Evolutionary conservation across 2,329 filamentous ascomycete genomes (phyloP).

Genomic region (Botrytis aclada): DNA sequence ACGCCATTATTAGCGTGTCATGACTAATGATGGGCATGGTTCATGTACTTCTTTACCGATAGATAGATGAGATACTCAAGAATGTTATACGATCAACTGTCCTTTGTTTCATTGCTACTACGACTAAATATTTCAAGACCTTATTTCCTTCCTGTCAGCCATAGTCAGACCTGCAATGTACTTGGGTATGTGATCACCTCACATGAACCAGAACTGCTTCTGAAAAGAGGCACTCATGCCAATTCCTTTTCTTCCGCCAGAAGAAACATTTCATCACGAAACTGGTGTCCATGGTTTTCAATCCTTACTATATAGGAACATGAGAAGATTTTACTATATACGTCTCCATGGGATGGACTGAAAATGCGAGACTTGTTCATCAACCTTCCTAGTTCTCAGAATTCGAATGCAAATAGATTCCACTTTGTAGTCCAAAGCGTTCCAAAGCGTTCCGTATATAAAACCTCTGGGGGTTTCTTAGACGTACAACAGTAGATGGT

Average conservation of each 20-base stretch:
- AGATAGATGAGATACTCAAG: background rate
- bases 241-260: fast-evolving
- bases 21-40: background rate
- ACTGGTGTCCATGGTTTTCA: fast-evolving
- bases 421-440: background rate
- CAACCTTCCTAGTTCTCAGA: fast-evolving
- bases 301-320: fast-evolving
- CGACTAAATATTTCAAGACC: fast-evolving
- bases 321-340: too few species aligned
- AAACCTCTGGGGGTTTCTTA: too few species aligned
- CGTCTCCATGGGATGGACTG: too few species aligned
- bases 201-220: background rate
- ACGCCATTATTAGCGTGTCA: background rate
- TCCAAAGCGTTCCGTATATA: too few species aligned
- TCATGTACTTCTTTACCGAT: background rate
- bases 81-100: background rate
- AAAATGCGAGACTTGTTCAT: background rate
- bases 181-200: fast-evolving
- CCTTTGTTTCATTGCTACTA: fast-evolving
- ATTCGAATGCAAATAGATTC: background rate
- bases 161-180: background rate
- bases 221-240: background rate
- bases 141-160: background rate
- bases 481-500: too few species aligned
- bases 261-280: background rate